phyloP scores from a whole-genome alignment of 768 basidiomycete genomes.

The Mycena metata region DNA sequence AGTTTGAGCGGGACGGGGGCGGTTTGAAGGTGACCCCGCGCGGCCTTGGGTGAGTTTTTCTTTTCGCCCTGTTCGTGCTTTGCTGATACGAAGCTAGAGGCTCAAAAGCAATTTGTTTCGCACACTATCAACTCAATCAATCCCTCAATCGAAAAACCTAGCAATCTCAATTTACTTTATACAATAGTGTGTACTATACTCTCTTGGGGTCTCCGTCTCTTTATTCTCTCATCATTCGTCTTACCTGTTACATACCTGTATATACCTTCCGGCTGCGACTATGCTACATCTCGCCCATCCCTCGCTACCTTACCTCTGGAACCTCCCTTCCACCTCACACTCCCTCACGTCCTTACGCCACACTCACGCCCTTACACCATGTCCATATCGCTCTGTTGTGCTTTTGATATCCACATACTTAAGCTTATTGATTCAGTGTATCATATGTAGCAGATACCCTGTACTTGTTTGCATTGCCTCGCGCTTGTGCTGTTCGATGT shows the following conservation, averaged over 20 bases:
- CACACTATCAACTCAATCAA: too few relatives aligned
- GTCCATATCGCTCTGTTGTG: not conserved
- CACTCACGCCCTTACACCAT: not conserved
- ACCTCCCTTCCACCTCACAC: not conserved
- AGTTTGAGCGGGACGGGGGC: slow-evolving; percentile 29
- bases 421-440: slow-evolving; percentile 21
- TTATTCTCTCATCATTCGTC: too few relatives aligned
- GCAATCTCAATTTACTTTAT: not conserved
- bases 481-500: not conserved
- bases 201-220: not conserved
- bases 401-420: not conserved
- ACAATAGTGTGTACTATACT: not conserved
- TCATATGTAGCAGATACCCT: slow-evolving; percentile 22
- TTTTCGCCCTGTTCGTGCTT: not conserved
- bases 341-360: not conserved
- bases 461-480: not conserved
- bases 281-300: too few relatives aligned
- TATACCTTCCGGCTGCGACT: too few relatives aligned
- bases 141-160: too few relatives aligned
- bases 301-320: too few relatives aligned
- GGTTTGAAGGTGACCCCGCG: not conserved
- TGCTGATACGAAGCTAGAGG: not conserved
- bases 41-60: not conserved
- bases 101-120: not conserved
- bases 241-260: too few relatives aligned